These are phyloP conservation scores for Blastocystis hominis DNA, from an alignment of 352 stramenopile genomes.

Conservation along the genomic window DNA sequence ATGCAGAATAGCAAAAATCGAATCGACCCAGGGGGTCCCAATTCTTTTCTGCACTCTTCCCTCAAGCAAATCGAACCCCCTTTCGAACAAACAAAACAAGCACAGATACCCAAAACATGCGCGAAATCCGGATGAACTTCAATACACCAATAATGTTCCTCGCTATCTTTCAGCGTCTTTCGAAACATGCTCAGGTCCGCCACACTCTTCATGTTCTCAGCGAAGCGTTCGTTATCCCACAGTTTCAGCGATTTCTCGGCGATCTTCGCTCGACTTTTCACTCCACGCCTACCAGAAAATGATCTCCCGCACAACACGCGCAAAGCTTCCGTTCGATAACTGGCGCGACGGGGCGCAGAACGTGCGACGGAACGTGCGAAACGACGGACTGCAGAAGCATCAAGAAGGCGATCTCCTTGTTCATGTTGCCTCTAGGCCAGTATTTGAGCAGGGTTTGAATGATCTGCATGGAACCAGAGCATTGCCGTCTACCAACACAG, in stretches of 20 bases:
- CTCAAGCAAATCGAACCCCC: neutral
- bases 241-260: neutral
- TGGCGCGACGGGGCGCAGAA: neutral
- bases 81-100: neutral
- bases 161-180: neutral
- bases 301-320: neutral
- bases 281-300: neutral
- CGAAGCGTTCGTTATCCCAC: neutral
- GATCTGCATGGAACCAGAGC: neutral
- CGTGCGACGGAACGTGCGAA: neutral
- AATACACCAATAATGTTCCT: neutral
- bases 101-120: neutral
- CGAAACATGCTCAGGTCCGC: neutral
- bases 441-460: neutral
- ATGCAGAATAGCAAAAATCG: too few relatives aligned
- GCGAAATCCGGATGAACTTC: neutral
- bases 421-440: constrained; percentile 36
- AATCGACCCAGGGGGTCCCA: too few relatives aligned
- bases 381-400: constrained; percentile 1
- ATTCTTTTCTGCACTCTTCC: too few relatives aligned
- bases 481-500: neutral
- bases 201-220: neutral
- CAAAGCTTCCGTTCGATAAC: neutral
- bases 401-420: constrained; percentile 53
- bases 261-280: neutral